Evolutionary conservation across 2,329 filamentous ascomycete species (phyloP), one percentile per base, ranked within the genome.

Genomic region (Fusarium albidum): DNA sequence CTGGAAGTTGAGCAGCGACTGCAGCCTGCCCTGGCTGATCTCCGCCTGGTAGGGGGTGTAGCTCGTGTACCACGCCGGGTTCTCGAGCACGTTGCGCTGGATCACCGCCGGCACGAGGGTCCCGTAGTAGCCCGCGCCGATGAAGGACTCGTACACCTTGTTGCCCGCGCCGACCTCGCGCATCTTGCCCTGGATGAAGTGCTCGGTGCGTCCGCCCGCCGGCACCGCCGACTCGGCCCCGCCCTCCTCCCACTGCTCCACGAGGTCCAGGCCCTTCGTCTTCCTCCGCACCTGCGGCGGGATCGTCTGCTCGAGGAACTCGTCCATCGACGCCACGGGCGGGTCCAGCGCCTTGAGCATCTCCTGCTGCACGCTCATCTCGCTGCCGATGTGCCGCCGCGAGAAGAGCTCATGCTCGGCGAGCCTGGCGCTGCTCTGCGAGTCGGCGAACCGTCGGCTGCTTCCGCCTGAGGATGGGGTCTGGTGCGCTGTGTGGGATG

Each of bases 11-110:
- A 98, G 80, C 40, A 97, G 80, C 5, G 92, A 96, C 79, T 97
- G 92, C 56, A 98, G 77, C 46, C 94, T 87, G 26, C 94, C 94
- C 77, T 98, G 94, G 72, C 92, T 96, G 79, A 97, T 96, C 77
- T 98, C 94, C 5, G 94, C 90, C 77, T 98, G 94, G 76, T 97
- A 98, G 14, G 94, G 94, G 0, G 94, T 97, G 75, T 97, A 98
- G 77, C 92, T 96, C 38, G 94, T 98, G 75, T 98, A 98, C 94
- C 94, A 98, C 6, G 89, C 92, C 9, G 94, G 93, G 73, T 89
- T 94, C 80, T 98, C 92, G 45, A 98, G 79, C 11, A 97, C 84
- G 71, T 97, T 97, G 67, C 93, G 84, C 79, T 95, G 91, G 71
- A 98, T 96, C 44, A 97, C 93, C 52, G 91, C 86, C 11, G 94